Conservation (phyloP, 305 asterid species). For the Striga hermonthica region DNA sequence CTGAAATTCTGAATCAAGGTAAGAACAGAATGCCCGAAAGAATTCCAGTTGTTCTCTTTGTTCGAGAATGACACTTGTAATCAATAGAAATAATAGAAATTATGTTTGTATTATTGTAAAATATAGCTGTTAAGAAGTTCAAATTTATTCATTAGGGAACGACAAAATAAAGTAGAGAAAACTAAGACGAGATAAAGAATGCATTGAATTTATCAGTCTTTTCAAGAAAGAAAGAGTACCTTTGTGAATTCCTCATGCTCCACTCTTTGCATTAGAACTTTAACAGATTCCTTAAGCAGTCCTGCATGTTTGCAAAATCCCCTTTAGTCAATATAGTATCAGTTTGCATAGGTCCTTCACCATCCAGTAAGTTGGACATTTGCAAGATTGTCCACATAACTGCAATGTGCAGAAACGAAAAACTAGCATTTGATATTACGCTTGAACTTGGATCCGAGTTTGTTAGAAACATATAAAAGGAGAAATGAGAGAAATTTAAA, state of each 20-base stretch:
- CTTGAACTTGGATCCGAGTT: conserved; percentile 7
- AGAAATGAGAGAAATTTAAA: not conserved
- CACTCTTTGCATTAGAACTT: conserved; percentile 70
- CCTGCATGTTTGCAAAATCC: conserved; percentile 46
- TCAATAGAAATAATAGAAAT: conserved; percentile 12
- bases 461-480: conserved; percentile 6
- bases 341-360: not conserved
- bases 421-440: not conserved
- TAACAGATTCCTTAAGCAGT: conserved; percentile 74
- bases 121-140: conserved; percentile 5
- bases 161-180: not conserved
- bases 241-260: conserved; percentile 69
- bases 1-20: not conserved
- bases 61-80: conserved; percentile 4
- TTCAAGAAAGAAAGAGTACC: conserved; percentile 42
- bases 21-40: not conserved
- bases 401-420: conserved; percentile 25
- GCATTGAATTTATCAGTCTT: conserved; percentile 7
- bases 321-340: conserved; percentile 11
- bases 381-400: conserved; percentile 15
- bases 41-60: not conserved
- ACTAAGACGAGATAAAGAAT: conserved; percentile 6
- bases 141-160: not conserved
- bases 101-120: conserved; percentile 13
- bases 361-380: conserved; percentile 26